Base-by-base conservation (phyloP, 2,329 filamentous ascomycete species). In the Aureobasidium zeae region DNA sequence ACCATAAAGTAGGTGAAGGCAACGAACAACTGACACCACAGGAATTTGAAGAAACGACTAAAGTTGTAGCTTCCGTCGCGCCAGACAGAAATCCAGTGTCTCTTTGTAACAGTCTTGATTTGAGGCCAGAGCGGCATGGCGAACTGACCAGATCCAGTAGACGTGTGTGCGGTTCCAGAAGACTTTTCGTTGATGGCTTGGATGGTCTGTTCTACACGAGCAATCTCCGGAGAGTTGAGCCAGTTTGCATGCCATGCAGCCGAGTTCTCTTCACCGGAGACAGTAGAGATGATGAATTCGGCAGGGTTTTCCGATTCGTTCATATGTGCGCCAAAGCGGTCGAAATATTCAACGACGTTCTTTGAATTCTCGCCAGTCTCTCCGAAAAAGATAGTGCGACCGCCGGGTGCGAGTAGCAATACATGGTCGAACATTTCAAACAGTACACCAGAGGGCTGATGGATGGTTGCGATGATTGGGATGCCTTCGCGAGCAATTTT, bases 271-370 rank as follows among this genome's bases (percentile, higher is more conserved):
- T 66, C 66, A 17, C 68, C 68, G 49, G 68, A 67, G 37, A 70
- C 65, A 3, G 52, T 60, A 42, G 68, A 65, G 32, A 71, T 57
- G 80, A 86, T 86, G 75, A 77, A 84, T 60, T 87, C 83, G 30
- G 83, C 83, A 8, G 83, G 84, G 62, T 89, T 89, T 5, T 75
- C 74, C 1, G 66, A 53, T 1, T 78, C 78, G 58, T 81, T 83
- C 35, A 64, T 62, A 2, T 74, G 67, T 1, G 75, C 79, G 3
- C 81, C 82, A 45, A 82, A 74, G 8, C 62, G 55, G 57, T 83
- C 81, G 46, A 88, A 87, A 58, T 70, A 69, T 24, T 66, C 52
- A 3, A 67, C 52, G 0, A 70, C 56, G 0, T 55, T 64, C 6
- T 50, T 52, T 0, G 64, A 67, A 48, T 67, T 62, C 16, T 63